Base-by-base conservation (phyloP, 2,329 filamentous ascomycete genomes). In the Neurospora sp. region DNA sequence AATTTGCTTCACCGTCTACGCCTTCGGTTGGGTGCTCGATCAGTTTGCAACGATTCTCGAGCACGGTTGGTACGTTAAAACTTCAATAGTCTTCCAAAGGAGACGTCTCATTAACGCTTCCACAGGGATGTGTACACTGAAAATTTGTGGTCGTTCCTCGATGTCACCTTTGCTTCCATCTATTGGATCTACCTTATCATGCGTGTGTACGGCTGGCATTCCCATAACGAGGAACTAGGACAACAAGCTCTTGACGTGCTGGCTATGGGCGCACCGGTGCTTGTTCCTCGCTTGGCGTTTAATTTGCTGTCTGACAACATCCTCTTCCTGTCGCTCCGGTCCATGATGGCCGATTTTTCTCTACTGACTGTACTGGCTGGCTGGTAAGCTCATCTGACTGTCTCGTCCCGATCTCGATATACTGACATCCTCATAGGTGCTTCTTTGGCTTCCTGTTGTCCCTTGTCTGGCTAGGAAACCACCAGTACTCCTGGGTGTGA, bases 261-360 rank as follows among this genome's bases (percentile, higher is more conserved):
- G n/a, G 89, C 91, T 0, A 88, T 95, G 78, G 93, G 87, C 1
- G 92, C 92, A 0, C 92, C 92, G 0, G 88, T 96, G 8, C 83
- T 96, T 2, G 84, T 96, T 8, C 92, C 93, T 0, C 87, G 93
- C 1, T 81, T 96, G 19, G 93, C 93, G 3, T 96, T 96, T 79
- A 95, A 93, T 73, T 78, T 95, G 67, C 87, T 96, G 77, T 92
- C 92, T 0, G 91, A 95, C 76, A 96, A 96, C 76, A 86, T 96
- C 79, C 87, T 96, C 1, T 94, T 96, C 76, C 85, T 96, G 69
- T 92, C 91, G 0, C 82, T 96, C 3, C 84, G 92, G 67, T 91
- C 91, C 8, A 96, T 96, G 92, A 92, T 96, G 87, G 88, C 88
- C 7, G 91, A 96, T 77, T 96, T 96, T 76, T 89, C 90, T n/a